These are phyloP conservation scores for Kluyveromyces dobzhanskii DNA, from an alignment of 805 yeast genomes.

Conservation along the genomic window DNA sequence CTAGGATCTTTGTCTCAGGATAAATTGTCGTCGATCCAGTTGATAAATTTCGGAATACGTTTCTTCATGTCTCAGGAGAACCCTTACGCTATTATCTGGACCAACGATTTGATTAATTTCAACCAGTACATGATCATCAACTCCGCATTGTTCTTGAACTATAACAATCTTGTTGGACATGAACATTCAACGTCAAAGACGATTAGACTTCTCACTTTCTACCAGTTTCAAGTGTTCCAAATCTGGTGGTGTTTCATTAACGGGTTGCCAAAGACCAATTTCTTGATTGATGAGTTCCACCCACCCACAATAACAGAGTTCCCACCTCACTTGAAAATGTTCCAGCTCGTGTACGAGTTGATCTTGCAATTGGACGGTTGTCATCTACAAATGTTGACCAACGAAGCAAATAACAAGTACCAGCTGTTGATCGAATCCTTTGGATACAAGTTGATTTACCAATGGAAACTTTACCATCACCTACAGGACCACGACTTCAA, in stretches of 20 bases:
- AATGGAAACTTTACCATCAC: constrained; percentile 21
- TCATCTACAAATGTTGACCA: constrained; percentile 14
- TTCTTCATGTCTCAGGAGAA: constrained; percentile 20
- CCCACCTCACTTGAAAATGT: constrained; percentile 19
- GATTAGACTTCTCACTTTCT: constrained; percentile 16
- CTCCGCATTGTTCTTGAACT: constrained; percentile 19
- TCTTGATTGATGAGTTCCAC: constrained; percentile 20
- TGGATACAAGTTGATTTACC: constrained; percentile 12
- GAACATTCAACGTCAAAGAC: constrained; percentile 3
- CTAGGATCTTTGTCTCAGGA: constrained; percentile 13
- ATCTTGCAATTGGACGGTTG: constrained; percentile 19
- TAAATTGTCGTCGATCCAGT: constrained; percentile 15
- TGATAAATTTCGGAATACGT: constrained; percentile 16
- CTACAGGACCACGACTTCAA: constrained; percentile 17
- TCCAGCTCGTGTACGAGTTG: constrained; percentile 15
- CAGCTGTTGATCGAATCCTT: constrained; percentile 16
- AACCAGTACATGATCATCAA: constrained; percentile 12
- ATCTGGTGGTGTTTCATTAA: constrained; percentile 26
- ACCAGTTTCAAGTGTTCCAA: constrained; percentile 24
- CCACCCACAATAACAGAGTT: constrained; percentile 15
- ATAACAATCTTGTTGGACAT: constrained; percentile 8
- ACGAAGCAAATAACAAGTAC: constrained; percentile 10
- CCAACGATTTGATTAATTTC: constrained; percentile 5
- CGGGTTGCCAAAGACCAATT: constrained; percentile 23
- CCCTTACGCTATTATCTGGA: constrained; percentile 5